Base-by-base conservation (phyloP, 768 basidiomycete species). In the Lactarius deliciosus region DNA sequence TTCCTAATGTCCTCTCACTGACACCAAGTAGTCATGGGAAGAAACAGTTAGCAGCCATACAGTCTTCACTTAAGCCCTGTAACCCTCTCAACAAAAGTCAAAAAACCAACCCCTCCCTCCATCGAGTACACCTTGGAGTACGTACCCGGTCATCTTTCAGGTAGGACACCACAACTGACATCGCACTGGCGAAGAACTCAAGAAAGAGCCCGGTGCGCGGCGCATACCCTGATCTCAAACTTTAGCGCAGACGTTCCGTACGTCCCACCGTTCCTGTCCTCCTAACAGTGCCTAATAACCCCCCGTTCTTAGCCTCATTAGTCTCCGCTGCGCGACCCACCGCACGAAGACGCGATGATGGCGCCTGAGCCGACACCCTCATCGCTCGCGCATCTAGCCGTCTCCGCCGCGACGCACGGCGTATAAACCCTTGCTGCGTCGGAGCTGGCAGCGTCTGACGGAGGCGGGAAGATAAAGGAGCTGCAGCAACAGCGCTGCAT, bases 161-260 rank as follows among this genome's bases (percentile, higher is more conserved):
- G 6, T 15, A 18, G 41, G 30, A 18, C 18, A 40, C 25, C 1
- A 9, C 18, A 15, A 18, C 53, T 64, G 22, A 47, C 45, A 30
- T 16, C 20, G 2, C 41, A 28, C 47, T 5, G 2, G 11, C n/a
- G 22, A 58, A 94, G 92, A 90, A 74, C 79, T 94, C 47, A 94
- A 91, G 77, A 94, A 92, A 74, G 94, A 96, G 75, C 90, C 91
- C 38, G 95, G 94, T 18, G 80, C 96, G 2, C 94, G 94, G 6
- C 87, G 90, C 72, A 82, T 96, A 2, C 89, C 91, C 18, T 18
- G 81, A 86, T 77, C 78, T 91, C 57, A 92, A 91, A 78, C 77
- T 79, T 83, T 81, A 81, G 53, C 81, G 79, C 61, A 77, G 77
- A 25, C 79, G 76, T 25, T 72, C 76, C 45, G 83, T 80, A 69